These are phyloP conservation scores for Stephania japonica DNA, from an alignment of 164 flowering plant species.

Conservation along the genomic window DNA sequence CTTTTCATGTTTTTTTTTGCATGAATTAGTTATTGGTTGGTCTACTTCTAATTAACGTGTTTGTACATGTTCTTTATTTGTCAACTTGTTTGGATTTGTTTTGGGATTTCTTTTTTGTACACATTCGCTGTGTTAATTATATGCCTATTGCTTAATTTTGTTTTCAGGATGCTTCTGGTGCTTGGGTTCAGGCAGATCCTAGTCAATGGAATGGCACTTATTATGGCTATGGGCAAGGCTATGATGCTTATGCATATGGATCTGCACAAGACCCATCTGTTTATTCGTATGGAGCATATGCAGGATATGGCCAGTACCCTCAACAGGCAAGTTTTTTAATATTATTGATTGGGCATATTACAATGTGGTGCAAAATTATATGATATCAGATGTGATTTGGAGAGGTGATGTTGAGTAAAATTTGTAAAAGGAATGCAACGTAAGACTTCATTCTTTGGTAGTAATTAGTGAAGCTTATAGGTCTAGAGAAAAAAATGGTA, in stretches of 20 bases:
- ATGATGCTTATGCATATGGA: constrained; percentile 87
- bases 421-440: too few relatives aligned
- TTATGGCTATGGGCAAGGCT: constrained; percentile 95
- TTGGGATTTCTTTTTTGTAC: background rate
- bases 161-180: constrained; percentile 57
- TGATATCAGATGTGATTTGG: background rate
- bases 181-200: constrained; percentile 73
- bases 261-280: constrained; percentile 74
- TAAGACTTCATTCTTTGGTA: too few relatives aligned
- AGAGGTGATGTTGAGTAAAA: too few relatives aligned
- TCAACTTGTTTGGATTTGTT: too few relatives aligned
- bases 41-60: background rate
- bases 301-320: constrained; percentile 78
- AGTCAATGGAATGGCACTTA: constrained; percentile 73
- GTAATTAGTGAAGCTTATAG: background rate
- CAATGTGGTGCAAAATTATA: background rate
- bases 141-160: constrained; percentile 6
- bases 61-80: background rate
- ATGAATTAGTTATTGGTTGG: background rate
- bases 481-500: background rate
- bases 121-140: constrained; percentile 3
- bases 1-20: too few relatives aligned
- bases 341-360: background rate
- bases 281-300: constrained; percentile 79
- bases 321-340: constrained; percentile 55